A percentile compares a stretch with the other conserved stretches of the same genome.
Evolutionary conservation across 331 rosid species (phyloP).

Genomic region (Quercus tomentella): DNA sequence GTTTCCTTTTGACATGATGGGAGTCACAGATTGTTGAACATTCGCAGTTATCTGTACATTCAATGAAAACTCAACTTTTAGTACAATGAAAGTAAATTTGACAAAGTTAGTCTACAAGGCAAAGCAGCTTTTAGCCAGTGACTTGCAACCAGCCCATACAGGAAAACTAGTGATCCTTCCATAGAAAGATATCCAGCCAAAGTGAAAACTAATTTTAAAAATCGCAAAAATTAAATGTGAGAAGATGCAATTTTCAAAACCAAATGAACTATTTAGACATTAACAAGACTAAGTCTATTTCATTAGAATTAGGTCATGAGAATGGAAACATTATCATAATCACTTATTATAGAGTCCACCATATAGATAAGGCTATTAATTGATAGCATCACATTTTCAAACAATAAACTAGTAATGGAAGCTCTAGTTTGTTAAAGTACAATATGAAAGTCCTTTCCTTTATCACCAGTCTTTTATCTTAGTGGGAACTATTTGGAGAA

Average conservation of each 20-base stretch:
- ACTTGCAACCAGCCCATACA: neutral
- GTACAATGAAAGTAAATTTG: neutral
- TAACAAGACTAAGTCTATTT: neutral
- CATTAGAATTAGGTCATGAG: neutral
- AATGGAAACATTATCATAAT: neutral
- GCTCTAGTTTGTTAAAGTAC: neutral
- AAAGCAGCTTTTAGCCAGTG: neutral
- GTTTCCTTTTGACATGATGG: constrained; percentile 77
- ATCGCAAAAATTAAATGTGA: neutral
- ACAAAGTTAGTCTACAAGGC: neutral
- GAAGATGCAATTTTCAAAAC: neutral
- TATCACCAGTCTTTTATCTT: neutral
- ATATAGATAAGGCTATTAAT: neutral
- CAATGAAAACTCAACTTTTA: constrained; percentile 26
- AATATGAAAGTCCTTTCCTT: neutral
- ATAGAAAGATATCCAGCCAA: neutral
- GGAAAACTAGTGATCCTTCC: neutral
- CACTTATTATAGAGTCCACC: neutral
- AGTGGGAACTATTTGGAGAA: neutral
- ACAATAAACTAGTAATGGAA: neutral
- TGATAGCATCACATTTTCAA: neutral
- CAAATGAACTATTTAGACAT: neutral
- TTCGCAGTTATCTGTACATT: constrained; percentile 54
- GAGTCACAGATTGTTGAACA: constrained; percentile 63
- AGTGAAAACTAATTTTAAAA: neutral